A percentile compares a stretch with the other conserved stretches of the same genome.
phyloP scores from a whole-genome alignment of 2,329 filamentous ascomycete species.

The Sporothrix luriei region DNA sequence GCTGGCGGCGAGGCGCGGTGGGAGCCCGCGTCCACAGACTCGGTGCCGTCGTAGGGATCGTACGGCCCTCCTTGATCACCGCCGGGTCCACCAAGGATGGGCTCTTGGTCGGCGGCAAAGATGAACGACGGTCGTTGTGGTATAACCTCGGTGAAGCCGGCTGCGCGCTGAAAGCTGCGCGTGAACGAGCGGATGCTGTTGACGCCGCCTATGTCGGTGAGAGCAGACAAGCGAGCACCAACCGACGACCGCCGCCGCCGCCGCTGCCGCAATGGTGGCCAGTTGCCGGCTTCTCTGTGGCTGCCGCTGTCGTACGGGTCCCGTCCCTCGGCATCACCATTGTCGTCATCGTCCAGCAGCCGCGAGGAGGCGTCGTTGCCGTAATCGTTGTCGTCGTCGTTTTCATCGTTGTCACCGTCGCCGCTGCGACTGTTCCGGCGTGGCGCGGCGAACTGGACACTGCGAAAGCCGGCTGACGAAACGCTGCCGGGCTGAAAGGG shows the following conservation, averaged over 20 bases:
- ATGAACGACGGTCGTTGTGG: constrained; percentile 76
- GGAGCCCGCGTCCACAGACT: constrained; percentile 44
- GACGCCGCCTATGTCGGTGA: constrained; percentile 78
- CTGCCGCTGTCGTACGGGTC: constrained; percentile 29
- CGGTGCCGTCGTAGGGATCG: constrained; percentile 49
- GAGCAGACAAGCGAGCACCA: constrained; percentile 51
- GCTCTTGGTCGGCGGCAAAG: constrained; percentile 59
- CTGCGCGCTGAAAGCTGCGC: constrained; percentile 87
- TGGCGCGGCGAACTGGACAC: constrained; percentile 30
- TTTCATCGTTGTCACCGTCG: constrained; percentile 18
- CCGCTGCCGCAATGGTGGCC: constrained; percentile 31
- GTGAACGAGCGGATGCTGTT: constrained; percentile 96
- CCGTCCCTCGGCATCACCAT: constrained; percentile 14
- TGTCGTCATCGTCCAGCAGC: constrained; percentile 27
- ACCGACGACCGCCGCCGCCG: constrained; percentile 32
- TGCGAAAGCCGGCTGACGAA: constrained; percentile 32
- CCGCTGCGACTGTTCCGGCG: neutral
- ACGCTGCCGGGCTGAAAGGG: constrained; percentile 30
- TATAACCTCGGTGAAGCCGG: constrained; percentile 83
- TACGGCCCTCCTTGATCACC: constrained; percentile 36
- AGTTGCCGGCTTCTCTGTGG: constrained; percentile 23
- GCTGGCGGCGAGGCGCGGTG: constrained; percentile 34
- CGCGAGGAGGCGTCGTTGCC: constrained; percentile 15
- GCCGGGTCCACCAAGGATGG: constrained; percentile 42
- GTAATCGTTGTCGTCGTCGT: constrained; percentile 20